Conservation (phyloP, 2,329 filamentous ascomycete genomes). For the Cercospora canescens region DNA sequence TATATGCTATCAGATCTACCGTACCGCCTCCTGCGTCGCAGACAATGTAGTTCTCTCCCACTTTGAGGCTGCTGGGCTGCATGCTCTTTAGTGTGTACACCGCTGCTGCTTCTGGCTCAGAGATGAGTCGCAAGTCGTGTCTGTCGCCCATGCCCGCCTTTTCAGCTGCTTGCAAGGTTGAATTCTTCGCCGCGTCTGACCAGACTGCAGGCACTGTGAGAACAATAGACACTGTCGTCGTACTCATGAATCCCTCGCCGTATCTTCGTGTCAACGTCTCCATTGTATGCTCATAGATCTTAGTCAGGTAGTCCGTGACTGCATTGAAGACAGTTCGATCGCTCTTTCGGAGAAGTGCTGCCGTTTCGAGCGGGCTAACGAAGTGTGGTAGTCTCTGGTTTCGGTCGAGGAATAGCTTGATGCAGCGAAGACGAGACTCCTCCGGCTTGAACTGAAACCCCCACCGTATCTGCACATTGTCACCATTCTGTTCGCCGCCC, state of each 20-base stretch:
- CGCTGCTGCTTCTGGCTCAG: conserved; percentile 76
- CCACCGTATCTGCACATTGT: conserved; percentile 59
- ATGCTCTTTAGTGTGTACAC: conserved; percentile 80
- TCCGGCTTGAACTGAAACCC: conserved; percentile 81
- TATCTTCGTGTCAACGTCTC: conserved; percentile 73
- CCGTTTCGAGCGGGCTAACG: conserved; percentile 74
- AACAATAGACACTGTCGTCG: conserved; percentile 75
- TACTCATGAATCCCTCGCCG: conserved; percentile 75
- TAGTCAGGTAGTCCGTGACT: conserved; percentile 75
- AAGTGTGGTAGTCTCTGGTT: conserved; percentile 80
- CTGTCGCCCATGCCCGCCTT: conserved; percentile 73
- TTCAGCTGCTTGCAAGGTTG: conserved; percentile 75
- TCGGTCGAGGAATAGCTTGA: conserved; percentile 81
- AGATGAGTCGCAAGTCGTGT: conserved; percentile 74
- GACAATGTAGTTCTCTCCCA: conserved; percentile 63
- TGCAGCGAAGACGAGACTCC: conserved; percentile 73
- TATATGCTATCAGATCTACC: conserved; percentile 72
- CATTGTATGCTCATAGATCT: conserved; percentile 76
- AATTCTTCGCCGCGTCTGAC: conserved; percentile 84
- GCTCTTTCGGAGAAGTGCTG: conserved; percentile 70
- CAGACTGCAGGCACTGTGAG: conserved; percentile 81
- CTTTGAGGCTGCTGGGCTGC: conserved; percentile 69
- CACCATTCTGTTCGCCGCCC: conserved; percentile 2
- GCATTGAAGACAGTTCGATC: conserved; percentile 67
- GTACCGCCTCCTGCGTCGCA: conserved; percentile 60